These are phyloP conservation scores for Fusarium mexicanum DNA, from an alignment of 2,329 filamentous ascomycete genomes.

Conservation along the genomic window DNA sequence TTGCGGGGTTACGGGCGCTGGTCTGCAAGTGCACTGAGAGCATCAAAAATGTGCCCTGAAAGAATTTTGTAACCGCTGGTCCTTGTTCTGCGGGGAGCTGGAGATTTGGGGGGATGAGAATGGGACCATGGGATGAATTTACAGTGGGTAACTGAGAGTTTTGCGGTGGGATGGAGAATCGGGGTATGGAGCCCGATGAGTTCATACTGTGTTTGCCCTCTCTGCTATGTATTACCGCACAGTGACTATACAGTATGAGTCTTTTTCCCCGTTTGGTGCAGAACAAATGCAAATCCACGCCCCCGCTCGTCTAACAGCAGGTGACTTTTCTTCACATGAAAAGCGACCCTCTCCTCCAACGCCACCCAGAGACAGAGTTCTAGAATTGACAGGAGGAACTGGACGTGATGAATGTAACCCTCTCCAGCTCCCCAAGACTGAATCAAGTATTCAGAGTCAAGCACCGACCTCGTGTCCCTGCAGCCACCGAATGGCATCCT, in stretches of 20 bases:
- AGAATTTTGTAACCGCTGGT: neutral
- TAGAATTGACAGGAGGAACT: slow-evolving; percentile 12
- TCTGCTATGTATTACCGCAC: rapidly evolving
- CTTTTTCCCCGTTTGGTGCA: neutral
- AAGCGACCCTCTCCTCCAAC: slow-evolving; percentile 24
- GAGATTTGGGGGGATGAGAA: slow-evolving; percentile 16
- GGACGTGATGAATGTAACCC: neutral
- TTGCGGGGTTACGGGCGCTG: slow-evolving; percentile 42
- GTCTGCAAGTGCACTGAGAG: slow-evolving; percentile 5
- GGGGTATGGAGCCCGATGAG: neutral
- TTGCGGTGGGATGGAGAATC: slow-evolving; percentile 5
- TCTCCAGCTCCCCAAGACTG: neutral
- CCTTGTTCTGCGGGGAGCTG: slow-evolving; percentile 3
- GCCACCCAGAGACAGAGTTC: slow-evolving; percentile 24
- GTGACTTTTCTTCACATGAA: slow-evolving; percentile 26
- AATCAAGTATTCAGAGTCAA: neutral
- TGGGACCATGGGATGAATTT: slow-evolving; percentile 15
- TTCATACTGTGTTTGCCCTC: neutral
- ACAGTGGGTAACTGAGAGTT: slow-evolving; percentile 13
- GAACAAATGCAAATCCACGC: slow-evolving; percentile 2
- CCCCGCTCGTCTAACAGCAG: slow-evolving; percentile 26
- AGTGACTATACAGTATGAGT: neutral
- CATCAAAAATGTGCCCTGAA: slow-evolving; percentile 1
- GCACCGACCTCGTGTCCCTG: slow-evolving; percentile 17
- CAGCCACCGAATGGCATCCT: slow-evolving; percentile 24